Percentiles rank a stretch among this genome's conserved stretches.
These are phyloP conservation scores for Neurospora terricola DNA, from an alignment of 495 filamentous ascomycete species.

Conservation along the genomic window DNA sequence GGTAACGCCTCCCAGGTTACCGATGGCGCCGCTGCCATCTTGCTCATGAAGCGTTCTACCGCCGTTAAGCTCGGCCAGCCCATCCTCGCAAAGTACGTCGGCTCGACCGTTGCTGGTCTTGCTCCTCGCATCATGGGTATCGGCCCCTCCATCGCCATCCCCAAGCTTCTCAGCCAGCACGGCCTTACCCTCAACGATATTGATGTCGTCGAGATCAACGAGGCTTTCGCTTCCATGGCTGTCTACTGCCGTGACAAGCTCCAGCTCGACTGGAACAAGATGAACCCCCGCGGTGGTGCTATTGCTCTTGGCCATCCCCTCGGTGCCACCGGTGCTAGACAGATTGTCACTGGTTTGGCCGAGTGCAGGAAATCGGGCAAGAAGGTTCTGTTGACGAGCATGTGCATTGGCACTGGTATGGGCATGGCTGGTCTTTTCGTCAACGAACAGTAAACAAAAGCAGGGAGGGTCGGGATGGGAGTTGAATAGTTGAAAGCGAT, in stretches of 20 bases:
- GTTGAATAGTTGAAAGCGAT: not conserved
- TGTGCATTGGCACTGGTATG: constrained; percentile 76
- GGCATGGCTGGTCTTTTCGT: constrained; percentile 83
- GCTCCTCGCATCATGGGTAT: constrained; percentile 96
- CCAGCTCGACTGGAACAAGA: constrained; percentile 68
- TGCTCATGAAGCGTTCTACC: constrained; percentile 89
- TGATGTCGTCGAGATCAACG: constrained; percentile 90
- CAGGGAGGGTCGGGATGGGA: not conserved
- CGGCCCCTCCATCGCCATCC: constrained; percentile 85
- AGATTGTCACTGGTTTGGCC: constrained; percentile 77
- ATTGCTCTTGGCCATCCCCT: constrained; percentile 73
- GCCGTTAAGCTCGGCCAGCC: constrained; percentile 83
- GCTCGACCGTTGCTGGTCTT: constrained; percentile 80
- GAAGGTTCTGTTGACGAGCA: constrained; percentile 74
- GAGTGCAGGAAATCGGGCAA: constrained; percentile 70
- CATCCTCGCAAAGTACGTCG: constrained; percentile 89
- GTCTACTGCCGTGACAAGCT: constrained; percentile 81
- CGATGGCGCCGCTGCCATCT: constrained; percentile 82
- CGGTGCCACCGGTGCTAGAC: constrained; percentile 68
- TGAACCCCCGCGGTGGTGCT: constrained; percentile 81
- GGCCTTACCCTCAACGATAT: constrained; percentile 69
- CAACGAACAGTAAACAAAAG: constrained; percentile 49
- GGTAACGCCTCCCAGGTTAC: constrained; percentile 97
- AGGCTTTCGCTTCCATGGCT: constrained; percentile 96
- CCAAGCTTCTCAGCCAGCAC: constrained; percentile 80